These are phyloP conservation scores for Penicillium dipodomyicola DNA, from an alignment of 495 filamentous ascomycete genomes.

Conservation along the genomic window DNA sequence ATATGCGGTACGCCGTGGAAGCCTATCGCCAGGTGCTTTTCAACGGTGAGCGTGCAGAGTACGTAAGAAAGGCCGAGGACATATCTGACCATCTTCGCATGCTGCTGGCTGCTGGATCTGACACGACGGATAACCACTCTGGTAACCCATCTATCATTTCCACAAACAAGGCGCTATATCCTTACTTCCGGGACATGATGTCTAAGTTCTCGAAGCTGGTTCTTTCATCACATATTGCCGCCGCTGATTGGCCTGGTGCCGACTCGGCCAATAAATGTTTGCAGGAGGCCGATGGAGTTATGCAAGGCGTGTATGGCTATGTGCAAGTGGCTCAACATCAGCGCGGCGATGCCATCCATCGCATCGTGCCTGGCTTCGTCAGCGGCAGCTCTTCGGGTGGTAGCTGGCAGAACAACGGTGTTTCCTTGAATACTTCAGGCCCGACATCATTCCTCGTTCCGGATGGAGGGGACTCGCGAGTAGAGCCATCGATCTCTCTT, in stretches of 20 bases:
- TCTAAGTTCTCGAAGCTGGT: conserved; percentile 98
- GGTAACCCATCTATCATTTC: conserved; percentile 99
- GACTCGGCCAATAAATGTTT: conserved; percentile 93
- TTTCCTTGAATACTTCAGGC: conserved; percentile 63
- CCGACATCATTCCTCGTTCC: conserved; percentile 81
- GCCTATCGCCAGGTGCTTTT: conserved; percentile 81
- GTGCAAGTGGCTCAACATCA: conserved; percentile 93
- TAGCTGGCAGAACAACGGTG: conserved; percentile 90
- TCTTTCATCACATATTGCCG: conserved; percentile 95
- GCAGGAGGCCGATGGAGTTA: conserved; percentile 91
- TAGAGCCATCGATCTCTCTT: conserved; percentile 70
- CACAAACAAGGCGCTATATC: conserved; percentile 92
- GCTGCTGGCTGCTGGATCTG: conserved; percentile 90
- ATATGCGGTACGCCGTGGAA: conserved; percentile 86
- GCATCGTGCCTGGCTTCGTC: conserved; percentile 90
- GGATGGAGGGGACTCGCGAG: conserved; percentile 63
- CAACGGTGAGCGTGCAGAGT: conserved; percentile 78
- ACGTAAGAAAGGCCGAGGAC: conserved; percentile 88
- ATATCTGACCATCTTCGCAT: conserved; percentile 95
- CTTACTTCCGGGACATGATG: conserved; percentile 99
- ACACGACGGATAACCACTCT: conserved; percentile 97
- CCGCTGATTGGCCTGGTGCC: conserved; percentile 80
- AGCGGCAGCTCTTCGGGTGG: conserved; percentile 76
- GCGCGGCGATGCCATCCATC: conserved; percentile 80
- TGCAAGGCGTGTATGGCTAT: conserved; percentile 90